These are phyloP conservation scores for Colletotrichum orbiculare DNA, from an alignment of 2,329 filamentous ascomycete species.

Conservation along the genomic window DNA sequence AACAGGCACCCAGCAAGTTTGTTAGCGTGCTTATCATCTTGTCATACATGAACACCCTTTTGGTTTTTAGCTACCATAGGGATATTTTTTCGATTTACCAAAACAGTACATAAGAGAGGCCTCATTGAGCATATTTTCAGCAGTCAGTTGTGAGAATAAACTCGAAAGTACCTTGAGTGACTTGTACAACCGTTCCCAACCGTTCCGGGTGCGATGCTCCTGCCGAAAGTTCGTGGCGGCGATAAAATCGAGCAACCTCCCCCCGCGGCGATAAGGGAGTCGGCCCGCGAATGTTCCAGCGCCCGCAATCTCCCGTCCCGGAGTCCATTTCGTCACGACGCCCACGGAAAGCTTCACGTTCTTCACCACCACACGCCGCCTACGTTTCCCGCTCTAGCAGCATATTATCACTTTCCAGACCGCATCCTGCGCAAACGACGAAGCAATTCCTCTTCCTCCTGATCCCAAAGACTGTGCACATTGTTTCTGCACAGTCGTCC, in stretches of 20 bases:
- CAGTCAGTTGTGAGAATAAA: not conserved
- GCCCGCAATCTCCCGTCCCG: conserved; percentile 36
- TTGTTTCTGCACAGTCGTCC: conserved; percentile 61
- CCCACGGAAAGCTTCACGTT: conserved; percentile 21
- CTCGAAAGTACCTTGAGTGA: not conserved
- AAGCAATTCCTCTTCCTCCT: not conserved
- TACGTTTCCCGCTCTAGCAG: conserved; percentile 16
- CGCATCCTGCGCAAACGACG: conserved; percentile 11
- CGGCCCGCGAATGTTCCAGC: conserved; percentile 34
- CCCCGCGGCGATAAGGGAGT: conserved; percentile 21
- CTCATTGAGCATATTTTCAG: too few species aligned
- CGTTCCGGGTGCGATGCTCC: too few species aligned
- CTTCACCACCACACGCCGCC: conserved; percentile 20
- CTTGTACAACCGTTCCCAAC: too few species aligned
- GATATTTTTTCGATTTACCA: too few species aligned
- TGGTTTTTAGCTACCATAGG: too few species aligned
- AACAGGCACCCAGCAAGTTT: too few species aligned
- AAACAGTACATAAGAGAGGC: too few species aligned
- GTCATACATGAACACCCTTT: too few species aligned
- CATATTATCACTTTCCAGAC: conserved; percentile 19
- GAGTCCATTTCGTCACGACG: conserved; percentile 29
- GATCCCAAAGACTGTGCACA: conserved; percentile 61
- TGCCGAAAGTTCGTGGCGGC: not conserved
- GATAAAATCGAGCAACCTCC: not conserved
- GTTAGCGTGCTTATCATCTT: too few species aligned